phyloP scores from a whole-genome alignment of 805 yeast genomes.

The Candida glaebosa region DNA sequence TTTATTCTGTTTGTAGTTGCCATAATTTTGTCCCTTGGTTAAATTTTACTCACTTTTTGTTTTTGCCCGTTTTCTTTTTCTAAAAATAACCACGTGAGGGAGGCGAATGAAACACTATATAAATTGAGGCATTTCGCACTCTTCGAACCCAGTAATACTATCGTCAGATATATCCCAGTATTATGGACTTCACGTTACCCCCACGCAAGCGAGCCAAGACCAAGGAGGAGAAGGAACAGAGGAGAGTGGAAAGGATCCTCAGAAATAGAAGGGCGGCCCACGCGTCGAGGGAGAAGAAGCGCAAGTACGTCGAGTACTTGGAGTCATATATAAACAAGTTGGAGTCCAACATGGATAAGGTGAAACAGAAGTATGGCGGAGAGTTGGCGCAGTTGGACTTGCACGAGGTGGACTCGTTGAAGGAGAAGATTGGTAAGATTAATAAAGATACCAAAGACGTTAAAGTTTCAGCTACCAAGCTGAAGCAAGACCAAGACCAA shows the following conservation, averaged over 20 bases:
- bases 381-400: constrained; percentile 10
- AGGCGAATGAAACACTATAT: too few species aligned
- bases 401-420: constrained; percentile 20
- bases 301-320: constrained; percentile 83
- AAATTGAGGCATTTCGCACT: too few species aligned
- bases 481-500: constrained; percentile 7
- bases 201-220: constrained; percentile 97
- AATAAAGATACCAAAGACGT: constrained; percentile 5
- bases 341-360: constrained; percentile 30
- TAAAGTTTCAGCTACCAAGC: constrained; percentile 5
- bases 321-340: constrained; percentile 55
- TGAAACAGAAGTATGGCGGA: constrained; percentile 13
- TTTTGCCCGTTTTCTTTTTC: too few species aligned
- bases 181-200: constrained; percentile 49
- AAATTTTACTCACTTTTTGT: too few species aligned
- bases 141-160: too few species aligned
- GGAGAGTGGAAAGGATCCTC: constrained; percentile 87
- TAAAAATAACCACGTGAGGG: too few species aligned
- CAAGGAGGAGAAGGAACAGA: constrained; percentile 93
- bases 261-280: constrained; percentile 97
- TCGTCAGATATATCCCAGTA: too few species aligned
- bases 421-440: constrained; percentile 18
- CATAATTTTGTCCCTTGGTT: too few species aligned
- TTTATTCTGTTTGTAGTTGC: too few species aligned
- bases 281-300: constrained; percentile 93